Percentiles rank a stretch among this genome's conserved stretches.
Evolutionary conservation across 371 early-diverging fungal species (phyloP).

Genomic region (Mucor piriformis): DNA sequence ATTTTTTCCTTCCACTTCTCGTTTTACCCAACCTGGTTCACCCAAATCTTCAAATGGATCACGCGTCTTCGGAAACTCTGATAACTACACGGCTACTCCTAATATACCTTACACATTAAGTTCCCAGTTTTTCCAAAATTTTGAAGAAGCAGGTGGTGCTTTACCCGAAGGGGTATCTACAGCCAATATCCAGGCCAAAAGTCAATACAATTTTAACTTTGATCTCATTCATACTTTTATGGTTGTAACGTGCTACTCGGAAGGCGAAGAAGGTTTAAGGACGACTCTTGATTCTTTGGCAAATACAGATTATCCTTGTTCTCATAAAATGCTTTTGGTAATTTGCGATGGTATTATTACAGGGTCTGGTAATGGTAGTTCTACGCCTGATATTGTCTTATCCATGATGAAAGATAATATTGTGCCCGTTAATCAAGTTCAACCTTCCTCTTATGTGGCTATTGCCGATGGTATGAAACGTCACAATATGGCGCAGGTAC

Average conservation of each 20-base stretch:
- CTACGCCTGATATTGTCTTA: constrained; percentile 73
- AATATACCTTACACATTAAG: constrained; percentile 17
- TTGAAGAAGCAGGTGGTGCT: constrained; percentile 1
- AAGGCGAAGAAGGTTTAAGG: constrained; percentile 81
- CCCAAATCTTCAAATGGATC: constrained; percentile 12
- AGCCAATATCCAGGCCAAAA: constrained; percentile 18
- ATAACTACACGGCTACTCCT: constrained; percentile 11
- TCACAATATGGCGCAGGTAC: constrained; percentile 89
- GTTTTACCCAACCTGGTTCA: constrained; percentile 44
- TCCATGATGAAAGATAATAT: constrained; percentile 77
- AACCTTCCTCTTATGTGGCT: constrained; percentile 78
- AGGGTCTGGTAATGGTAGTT: constrained; percentile 69
- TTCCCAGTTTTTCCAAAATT: constrained; percentile 10
- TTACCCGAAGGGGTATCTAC: constrained; percentile 7
- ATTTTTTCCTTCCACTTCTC: constrained; percentile 50
- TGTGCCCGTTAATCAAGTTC: constrained; percentile 57
- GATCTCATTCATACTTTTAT: constrained; percentile 54
- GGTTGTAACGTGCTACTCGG: constrained; percentile 83
- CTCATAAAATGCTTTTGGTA: constrained; percentile 83
- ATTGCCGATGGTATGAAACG: constrained; percentile 86
- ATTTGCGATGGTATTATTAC: constrained; percentile 82
- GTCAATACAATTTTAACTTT: constrained; percentile 53
- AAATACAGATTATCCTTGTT: constrained; percentile 78
- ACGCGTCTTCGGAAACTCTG: neutral
- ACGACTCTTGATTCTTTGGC: constrained; percentile 90